Evolutionary conservation across 164 flowering plant species (phyloP), one percentile per base, ranked within the genome.

Genomic region (Dillenia suffruticosa): DNA sequence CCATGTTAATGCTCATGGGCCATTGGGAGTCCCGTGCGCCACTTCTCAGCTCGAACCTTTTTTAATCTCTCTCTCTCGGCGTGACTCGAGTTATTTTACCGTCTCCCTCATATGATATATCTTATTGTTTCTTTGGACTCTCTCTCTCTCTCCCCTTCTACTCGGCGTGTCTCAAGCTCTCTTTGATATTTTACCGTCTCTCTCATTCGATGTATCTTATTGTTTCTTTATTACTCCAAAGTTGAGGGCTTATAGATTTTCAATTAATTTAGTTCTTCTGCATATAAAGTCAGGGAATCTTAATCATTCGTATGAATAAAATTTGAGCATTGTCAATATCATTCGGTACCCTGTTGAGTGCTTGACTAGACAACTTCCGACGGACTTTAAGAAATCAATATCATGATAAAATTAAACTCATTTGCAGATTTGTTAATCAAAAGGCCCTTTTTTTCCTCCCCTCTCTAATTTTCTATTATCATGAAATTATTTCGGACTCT

Each of bases 1-100:
- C 68, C 63, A 44, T 65, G 51, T 13, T 16, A 15, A 13, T 44
- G 55, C 56, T 32, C 40, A 32, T 32, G 76, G 82, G 63, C 79
- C 60, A 46, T 78, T 81, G 76, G 73, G 44, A n/a, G 43, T 70
- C 69, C 77, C 77, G 74, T 74, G 64, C 80, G 85, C 85, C 82
- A 73, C 76, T 66, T 76, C 75, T 9, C 78, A 61, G n/a, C 6
- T 5, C 24, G 40, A 24, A 16, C 47, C 63, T 51, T 52, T 44
- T 10, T 57, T 46, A 46, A 45, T 15, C 46, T 58, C 44, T 43
- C 24, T 49, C 17, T 12, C 1, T 14, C 12, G 46, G 51, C 48
- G 10, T 50, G 48, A 16, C 32, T 49, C 49, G 6, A 12, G 45
- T 2, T 32, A 4, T 4, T 40, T 49, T 50, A 10, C 6, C 15